These are phyloP conservation scores for Penicillium fimorum DNA, from an alignment of 495 filamentous ascomycete genomes.

Conservation along the genomic window DNA sequence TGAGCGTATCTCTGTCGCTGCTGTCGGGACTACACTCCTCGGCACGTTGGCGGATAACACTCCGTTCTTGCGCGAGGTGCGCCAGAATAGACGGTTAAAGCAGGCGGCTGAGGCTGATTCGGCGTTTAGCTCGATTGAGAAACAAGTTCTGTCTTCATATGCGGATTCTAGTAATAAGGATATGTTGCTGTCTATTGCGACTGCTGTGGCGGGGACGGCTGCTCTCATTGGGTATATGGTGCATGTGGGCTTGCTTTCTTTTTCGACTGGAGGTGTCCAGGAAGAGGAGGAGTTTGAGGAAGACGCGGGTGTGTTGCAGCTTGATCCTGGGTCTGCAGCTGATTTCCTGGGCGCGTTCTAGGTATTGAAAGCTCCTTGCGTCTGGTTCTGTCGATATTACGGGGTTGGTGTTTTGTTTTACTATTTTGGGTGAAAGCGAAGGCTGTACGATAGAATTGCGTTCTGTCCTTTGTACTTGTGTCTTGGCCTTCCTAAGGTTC, in stretches of 20 bases:
- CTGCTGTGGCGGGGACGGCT: conserved; percentile 36
- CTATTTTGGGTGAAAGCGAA: conserved; percentile 1
- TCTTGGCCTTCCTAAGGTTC: not conserved
- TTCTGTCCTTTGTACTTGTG: not conserved
- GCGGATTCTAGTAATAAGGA: conserved; percentile 35
- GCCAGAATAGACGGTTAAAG: conserved; percentile 36
- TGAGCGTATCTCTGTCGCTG: conserved; percentile 32
- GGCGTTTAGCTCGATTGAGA: conserved; percentile 28
- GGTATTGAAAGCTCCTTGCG: not conserved
- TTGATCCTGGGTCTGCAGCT: conserved; percentile 16
- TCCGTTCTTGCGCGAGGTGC: conserved; percentile 40
- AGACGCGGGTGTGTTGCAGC: not conserved
- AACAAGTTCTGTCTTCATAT: conserved; percentile 25
- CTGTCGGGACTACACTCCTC: conserved; percentile 39
- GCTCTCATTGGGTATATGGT: conserved; percentile 45
- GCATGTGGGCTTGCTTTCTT: conserved; percentile 32
- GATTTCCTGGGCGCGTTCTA: conserved; percentile 25
- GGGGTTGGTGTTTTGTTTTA: not conserved
- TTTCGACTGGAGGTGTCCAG: conserved; percentile 11
- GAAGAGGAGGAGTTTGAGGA: conserved; percentile 20
- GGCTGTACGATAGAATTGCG: conserved; percentile 14
- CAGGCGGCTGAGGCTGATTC: conserved; percentile 29
- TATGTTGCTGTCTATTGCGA: conserved; percentile 38
- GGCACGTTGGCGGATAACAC: conserved; percentile 41
- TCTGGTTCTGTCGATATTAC: not conserved